Base-by-base conservation (phyloP, 1,139 yeast genomes). In the Taphrina communis region DNA sequence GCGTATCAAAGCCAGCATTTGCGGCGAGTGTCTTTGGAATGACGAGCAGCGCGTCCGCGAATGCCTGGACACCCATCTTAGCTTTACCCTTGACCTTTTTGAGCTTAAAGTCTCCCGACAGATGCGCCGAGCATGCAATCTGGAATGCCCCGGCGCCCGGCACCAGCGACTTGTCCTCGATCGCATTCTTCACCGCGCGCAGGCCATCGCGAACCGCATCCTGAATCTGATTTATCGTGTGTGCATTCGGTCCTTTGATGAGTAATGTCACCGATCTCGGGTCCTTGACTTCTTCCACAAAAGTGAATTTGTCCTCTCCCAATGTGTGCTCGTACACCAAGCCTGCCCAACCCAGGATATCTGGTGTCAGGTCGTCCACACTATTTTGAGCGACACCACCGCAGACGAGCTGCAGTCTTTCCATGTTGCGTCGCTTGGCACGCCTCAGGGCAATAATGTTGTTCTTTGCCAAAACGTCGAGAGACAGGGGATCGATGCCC, bases 391-490 rank as follows among this genome's bases (percentile, higher is more conserved):
- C 99, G 77, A 89, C 95, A 74, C 99, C 99, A 38, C 98, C 99
- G 74, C 97, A 90, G 62, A 93, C 92, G 72, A 95, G 84, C 80
- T 95, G 99, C 76, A 95, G 84, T 78, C 99, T 87, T 81, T 95
- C 99, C 99, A 95, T 94, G 79, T 95, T 95, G 82, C 99, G 88
- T 83, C 99, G 87, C 83, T 95, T 95, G 60, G 99, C 99, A 78
- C 99, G 87, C 82, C 99, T 88, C 75, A 95, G 84, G 0, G 99
- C 99, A 75, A 94, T 82, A 74, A 95, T 94, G 73, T 90, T 91
- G 79, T 95, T 89, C 78, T 91, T 92, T 68, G 98, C 98, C 73
- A 95, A 84, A 14, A 93, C 88, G 77, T 95, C 99, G 73, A 95
- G 82, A 17, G 98, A 92, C 95, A 94, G 89, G 72, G 99, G 99